Evolutionary conservation across 192 early-diverging fungal species (phyloP).

Genomic region (Backusella mclennaniae): DNA sequence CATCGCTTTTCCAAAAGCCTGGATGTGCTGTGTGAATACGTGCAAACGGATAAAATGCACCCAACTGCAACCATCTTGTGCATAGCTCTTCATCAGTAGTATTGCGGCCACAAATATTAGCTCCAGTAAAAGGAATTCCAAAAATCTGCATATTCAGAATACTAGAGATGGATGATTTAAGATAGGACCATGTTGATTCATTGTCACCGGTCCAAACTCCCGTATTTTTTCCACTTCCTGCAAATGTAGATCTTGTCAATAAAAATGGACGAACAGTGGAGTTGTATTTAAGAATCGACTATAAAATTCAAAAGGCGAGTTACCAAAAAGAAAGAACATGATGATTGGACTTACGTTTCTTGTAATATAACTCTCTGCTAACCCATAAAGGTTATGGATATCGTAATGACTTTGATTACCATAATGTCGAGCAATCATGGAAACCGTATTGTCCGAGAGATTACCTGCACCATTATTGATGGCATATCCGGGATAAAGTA

Average conservation of each 20-base stretch:
- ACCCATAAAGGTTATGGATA: conserved; percentile 33
- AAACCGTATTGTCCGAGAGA: conserved; percentile 44
- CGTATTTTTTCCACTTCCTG: conserved; percentile 51
- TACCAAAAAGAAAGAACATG: background rate
- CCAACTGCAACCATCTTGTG: conserved; percentile 63
- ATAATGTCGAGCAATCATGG: conserved; percentile 38
- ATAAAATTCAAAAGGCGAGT: background rate
- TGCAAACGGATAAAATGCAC: conserved; percentile 43
- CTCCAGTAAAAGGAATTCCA: conserved; percentile 66
- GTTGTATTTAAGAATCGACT: conserved; percentile 16
- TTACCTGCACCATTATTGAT: conserved; percentile 49
- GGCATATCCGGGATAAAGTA: conserved; percentile 44
- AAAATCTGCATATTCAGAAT: conserved; percentile 66
- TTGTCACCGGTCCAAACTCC: conserved; percentile 55
- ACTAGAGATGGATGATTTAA: conserved; percentile 60
- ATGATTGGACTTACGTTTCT: conserved; percentile 10
- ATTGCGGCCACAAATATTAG: conserved; percentile 63
- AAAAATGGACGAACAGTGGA: conserved; percentile 47
- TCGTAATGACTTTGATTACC: conserved; percentile 28
- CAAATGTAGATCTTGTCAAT: conserved; percentile 62
- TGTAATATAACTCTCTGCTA: conserved; percentile 24
- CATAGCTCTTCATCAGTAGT: conserved; percentile 59
- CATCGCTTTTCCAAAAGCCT: conserved; percentile 29
- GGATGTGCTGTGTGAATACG: conserved; percentile 57
- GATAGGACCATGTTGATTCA: conserved; percentile 49